Conservation (phyloP, 2,329 filamentous ascomycete genomes). For the Colletotrichum liaoningense region DNA sequence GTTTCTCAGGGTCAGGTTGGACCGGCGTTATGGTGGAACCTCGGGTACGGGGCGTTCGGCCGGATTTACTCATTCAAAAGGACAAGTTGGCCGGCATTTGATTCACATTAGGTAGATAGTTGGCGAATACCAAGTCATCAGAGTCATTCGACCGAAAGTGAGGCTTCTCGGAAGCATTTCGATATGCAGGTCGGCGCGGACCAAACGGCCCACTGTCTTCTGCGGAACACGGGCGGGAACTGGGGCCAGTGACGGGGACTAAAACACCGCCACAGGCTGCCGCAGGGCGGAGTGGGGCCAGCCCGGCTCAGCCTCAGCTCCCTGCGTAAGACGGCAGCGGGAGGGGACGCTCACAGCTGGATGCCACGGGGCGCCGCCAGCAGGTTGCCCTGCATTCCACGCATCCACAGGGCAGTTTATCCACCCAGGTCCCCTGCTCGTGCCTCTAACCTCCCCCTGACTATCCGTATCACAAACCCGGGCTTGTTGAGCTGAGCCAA, state of each 20-base stretch:
- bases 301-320: conserved; percentile 15
- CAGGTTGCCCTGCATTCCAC: background rate
- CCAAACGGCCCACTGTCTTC: background rate
- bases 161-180: background rate
- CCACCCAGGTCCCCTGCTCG: conserved; percentile 3
- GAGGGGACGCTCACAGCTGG: background rate
- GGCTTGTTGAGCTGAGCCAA: conserved; percentile 9
- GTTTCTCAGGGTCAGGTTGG: background rate
- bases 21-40: background rate
- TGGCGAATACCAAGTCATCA: no score
- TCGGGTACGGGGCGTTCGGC: background rate
- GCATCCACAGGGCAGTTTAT: background rate
- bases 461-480: conserved; percentile 10
- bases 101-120: background rate
- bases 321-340: conserved; percentile 5
- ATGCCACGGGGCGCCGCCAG: background rate
- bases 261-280: conserved; percentile 6
- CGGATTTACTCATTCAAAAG: background rate
- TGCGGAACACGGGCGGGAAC: background rate
- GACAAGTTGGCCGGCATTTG: background rate
- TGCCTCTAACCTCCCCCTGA: conserved; percentile 23
- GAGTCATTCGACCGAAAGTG: background rate
- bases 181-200: background rate
- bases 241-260: background rate
- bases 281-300: background rate